Evolutionary conservation across 371 early-diverging fungal genomes (phyloP), one percentile per base, ranked within the genome.

Genomic region (Phascolomyces articulosus): DNA sequence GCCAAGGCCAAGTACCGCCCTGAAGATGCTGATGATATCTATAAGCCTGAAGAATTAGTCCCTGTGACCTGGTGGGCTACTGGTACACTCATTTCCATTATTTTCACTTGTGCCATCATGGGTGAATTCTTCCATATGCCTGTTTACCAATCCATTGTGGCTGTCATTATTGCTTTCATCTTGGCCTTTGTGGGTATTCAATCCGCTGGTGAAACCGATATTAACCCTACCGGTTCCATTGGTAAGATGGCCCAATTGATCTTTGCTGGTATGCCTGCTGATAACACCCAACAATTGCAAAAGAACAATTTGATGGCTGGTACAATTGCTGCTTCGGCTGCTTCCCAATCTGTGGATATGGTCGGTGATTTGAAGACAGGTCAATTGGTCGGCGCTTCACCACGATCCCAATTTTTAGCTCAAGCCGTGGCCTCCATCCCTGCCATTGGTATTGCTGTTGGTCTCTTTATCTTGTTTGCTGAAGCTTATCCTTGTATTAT

Each of bases 161-260:
- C 91, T 41, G 73, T 90, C 41, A 62, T 89, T 31, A 71, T 90
- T 26, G 91, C 82, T 41, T 90, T 92, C 69, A 47, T 90, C 62
- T 68, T 92, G 23, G 79, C 91, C 48, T 90, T 90, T 65, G 85
- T 91, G 51, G 91, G 88, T 66, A 71, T 88, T 49, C 90, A 90
- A 73, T 82, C 89, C 26, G 58, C 86, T 55, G 90, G 87, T 73
- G 87, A 85, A 58, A 90, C 88, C 4, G 88, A 88, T 77, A 90
- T 90, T 62, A 90, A 86, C 58, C 90, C 90, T 20, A 75, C 80
- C 31, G 85, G 86, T 40, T 75, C 83, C 34, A 75, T 90, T 38
- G 87, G 85, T 64, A 90, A 88, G 68, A 85, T 86, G 65, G 75
- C 84, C 28, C 87, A 90, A 74, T 66, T 87, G 10, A 75, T 85